A percentile compares a stretch with the other conserved stretches of the same genome.
Conservation (phyloP, 164 flowering plant genomes). For the Houttuynia cordata region DNA sequence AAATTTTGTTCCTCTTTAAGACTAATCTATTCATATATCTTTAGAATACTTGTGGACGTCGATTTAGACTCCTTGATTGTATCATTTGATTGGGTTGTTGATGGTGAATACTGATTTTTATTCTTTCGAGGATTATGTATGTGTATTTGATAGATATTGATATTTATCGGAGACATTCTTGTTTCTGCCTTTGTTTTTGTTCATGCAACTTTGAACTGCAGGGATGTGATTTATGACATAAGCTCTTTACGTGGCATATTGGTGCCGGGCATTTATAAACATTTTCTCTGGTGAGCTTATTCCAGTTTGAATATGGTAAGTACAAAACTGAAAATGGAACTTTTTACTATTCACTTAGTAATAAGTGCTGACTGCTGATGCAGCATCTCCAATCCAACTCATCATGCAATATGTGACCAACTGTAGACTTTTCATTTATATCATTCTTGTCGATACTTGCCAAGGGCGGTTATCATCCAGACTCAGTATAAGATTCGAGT, state of each 20-base stretch:
- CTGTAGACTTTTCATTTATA: no score
- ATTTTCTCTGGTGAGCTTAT: background rate
- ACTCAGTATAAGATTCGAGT: no score
- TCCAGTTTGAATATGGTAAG: background rate
- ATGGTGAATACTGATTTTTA: conserved; percentile 8
- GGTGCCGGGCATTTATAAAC: background rate
- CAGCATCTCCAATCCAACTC: background rate
- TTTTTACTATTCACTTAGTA: no score
- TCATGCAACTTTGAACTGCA: background rate
- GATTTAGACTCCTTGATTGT: conserved; percentile 15
- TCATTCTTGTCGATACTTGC: no score
- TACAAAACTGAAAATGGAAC: background rate
- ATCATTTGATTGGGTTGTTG: conserved; percentile 9
- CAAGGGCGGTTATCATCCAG: no score
- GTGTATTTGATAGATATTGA: background rate
- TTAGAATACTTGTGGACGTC: conserved; percentile 10
- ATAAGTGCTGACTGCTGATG: background rate
- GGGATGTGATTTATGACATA: no score
- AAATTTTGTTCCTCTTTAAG: conserved; percentile 17
- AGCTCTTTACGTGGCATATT: no score
- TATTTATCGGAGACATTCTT: background rate
- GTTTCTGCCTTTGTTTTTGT: background rate
- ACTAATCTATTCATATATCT: conserved; percentile 24
- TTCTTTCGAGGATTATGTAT: background rate
- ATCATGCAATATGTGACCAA: background rate